Base-by-base conservation (phyloP, 139 green algal genomes). In the Tetratostichococcus sp. region DNA sequence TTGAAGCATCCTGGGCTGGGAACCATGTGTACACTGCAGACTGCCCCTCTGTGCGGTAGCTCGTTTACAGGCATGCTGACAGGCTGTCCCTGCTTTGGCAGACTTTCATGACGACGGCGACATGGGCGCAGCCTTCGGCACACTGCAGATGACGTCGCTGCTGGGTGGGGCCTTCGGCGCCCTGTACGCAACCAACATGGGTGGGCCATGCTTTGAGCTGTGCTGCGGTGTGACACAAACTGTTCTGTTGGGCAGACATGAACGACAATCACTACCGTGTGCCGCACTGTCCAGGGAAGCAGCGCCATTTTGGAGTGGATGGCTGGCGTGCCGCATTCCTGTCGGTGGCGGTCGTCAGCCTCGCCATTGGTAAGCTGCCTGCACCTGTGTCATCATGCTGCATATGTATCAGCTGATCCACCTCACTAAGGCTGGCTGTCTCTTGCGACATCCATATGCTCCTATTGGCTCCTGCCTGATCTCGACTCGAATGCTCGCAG, bases 131-230 rank as follows among this genome's bases (percentile, higher is more conserved):
- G 89, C 88, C 16, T 94, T 94, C 85, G 89, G 89, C 22, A 57
- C 69, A 8, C 79, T 94, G 67, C 86, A 84, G 70, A 43, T 92
- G 25, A 91, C 83, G 0, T 82, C 73, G 4, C 79, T 79, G 5
- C 17, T 90, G 43, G 86, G 86, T 62, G 73, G 67, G 74, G 82
- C 43, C 30, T 66, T 85, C 76, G 85, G 85, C 26, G 79, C 79
- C 26, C 50, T 94, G 17, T 93, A 87, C 73, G 89, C 90, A 31
- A 94, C 89, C 50, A 93, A 94, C 71, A 70, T 93, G 26, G 85
- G 86, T 77, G 69, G 75, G 39, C 39, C 57, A 32, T 6, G 4
- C 62, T 1, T 25, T 30, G 2, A 2, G 1, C 1, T 26, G 62
- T 69, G n/a, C 62, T 69, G 28, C 30, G 1, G 57, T 25, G 23